Percentiles rank a stretch among this genome's conserved stretches.
Conservation (phyloP, 2,329 filamentous ascomycete species). For the Chrysosporium keratinophilum region DNA sequence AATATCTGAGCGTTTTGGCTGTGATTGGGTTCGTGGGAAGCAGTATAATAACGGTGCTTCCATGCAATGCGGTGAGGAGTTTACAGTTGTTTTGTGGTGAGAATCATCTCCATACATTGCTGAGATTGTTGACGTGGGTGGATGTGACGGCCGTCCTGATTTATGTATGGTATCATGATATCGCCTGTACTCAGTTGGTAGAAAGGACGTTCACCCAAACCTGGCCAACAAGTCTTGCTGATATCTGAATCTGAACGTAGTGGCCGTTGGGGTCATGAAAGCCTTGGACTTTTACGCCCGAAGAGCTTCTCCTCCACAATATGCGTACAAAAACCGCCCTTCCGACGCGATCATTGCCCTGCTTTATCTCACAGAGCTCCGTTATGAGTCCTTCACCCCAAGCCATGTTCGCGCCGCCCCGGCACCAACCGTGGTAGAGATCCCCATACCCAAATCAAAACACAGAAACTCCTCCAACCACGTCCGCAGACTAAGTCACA, state of each 20-base stretch:
- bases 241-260: conserved; percentile 14
- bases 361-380: conserved; percentile 32
- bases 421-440: conserved; percentile 7
- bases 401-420: conserved; percentile 29
- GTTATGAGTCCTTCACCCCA: conserved; percentile 37
- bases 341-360: conserved; percentile 25
- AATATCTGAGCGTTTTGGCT: conserved; percentile 12
- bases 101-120: conserved; percentile 10
- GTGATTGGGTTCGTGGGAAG: conserved; percentile 11
- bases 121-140: not conserved
- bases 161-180: not conserved
- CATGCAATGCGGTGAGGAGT: conserved; percentile 24
- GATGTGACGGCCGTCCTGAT: not conserved
- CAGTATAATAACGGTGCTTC: conserved; percentile 24
- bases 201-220: not conserved
- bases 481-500: not conserved
- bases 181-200: not conserved
- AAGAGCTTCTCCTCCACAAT: conserved; percentile 26
- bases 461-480: not conserved
- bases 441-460: not conserved
- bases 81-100: conserved; percentile 29
- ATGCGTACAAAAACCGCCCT: conserved; percentile 23
- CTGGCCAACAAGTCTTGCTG: not conserved
- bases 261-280: conserved; percentile 34
- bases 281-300: conserved; percentile 33